These are phyloP conservation scores for Eremothecium cymbalariae DNA, from an alignment of 1,139 yeast genomes.

Conservation along the genomic window DNA sequence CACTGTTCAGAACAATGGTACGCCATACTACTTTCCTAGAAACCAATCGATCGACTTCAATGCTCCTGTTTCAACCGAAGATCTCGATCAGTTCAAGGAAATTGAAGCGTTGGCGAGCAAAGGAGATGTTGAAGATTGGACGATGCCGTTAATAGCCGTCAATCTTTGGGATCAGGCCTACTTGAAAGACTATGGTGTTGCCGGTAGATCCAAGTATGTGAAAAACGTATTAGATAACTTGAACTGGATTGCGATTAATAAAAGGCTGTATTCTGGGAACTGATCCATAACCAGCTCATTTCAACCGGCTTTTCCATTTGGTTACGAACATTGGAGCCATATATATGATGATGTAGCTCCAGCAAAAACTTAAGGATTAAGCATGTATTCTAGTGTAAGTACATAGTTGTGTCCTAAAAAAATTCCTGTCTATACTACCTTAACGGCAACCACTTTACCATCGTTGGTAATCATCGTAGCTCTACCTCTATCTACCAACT, in stretches of 20 bases:
- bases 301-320: no score
- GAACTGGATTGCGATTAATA: conserved; percentile 80
- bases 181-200: conserved; percentile 72
- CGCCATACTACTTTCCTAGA: conserved; percentile 76
- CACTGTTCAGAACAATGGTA: conserved; percentile 74
- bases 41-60: conserved; percentile 71
- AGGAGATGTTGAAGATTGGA: conserved; percentile 50
- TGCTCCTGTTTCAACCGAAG: conserved; percentile 47
- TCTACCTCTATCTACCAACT: conserved; percentile 56
- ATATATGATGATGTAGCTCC: no score
- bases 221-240: conserved; percentile 69
- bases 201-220: conserved; percentile 66
- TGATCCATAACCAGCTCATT: background rate
- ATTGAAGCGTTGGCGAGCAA: conserved; percentile 39
- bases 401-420: background rate
- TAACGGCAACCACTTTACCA: conserved; percentile 59
- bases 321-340: no score
- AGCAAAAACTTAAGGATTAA: no score
- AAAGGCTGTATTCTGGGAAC: conserved; percentile 37
- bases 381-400: no score
- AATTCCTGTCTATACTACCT: conserved; percentile 34
- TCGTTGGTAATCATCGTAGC: conserved; percentile 60
- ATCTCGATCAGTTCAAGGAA: conserved; percentile 41
- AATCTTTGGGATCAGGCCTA: conserved; percentile 88
- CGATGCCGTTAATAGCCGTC: conserved; percentile 70